A percentile compares a stretch with the other conserved stretches of the same genome.
These are phyloP conservation scores for Cystofilobasidium macerans DNA, from an alignment of 768 basidiomycete species.

Conservation along the genomic window DNA sequence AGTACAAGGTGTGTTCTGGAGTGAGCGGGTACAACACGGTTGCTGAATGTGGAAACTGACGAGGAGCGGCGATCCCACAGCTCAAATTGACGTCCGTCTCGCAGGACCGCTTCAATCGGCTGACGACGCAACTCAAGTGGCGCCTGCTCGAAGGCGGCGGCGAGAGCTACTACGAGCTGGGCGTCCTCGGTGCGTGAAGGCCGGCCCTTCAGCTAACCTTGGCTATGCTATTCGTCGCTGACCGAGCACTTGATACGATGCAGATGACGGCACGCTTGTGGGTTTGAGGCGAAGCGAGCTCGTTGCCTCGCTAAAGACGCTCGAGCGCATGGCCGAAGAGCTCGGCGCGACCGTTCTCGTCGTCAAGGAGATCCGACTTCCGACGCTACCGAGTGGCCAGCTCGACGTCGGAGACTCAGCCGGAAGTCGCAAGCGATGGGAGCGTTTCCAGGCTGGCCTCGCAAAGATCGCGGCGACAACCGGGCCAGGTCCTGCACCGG, in stretches of 20 bases:
- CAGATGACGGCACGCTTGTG: slow-evolving; percentile 76
- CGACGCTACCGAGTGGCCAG: not conserved
- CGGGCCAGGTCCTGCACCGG: too few relatives aligned
- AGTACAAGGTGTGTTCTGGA: slow-evolving; percentile 27
- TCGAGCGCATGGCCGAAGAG: slow-evolving; percentile 88
- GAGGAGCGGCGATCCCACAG: not conserved
- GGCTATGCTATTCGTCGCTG: not conserved
- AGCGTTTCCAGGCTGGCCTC: not conserved
- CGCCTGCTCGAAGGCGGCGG: slow-evolving; percentile 74
- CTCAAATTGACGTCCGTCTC: slow-evolving; percentile 23
- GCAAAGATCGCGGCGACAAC: not conserved
- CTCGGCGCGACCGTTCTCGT: slow-evolving; percentile 85
- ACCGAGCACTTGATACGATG: too few relatives aligned
- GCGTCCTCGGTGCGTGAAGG: slow-evolving; percentile 45
- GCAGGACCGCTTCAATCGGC: slow-evolving; percentile 42
- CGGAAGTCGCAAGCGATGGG: slow-evolving; percentile 19
- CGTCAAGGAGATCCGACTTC: slow-evolving; percentile 58
- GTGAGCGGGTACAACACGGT: not conserved
- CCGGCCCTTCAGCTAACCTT: not conserved
- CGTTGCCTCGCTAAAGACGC: slow-evolving; percentile 67
- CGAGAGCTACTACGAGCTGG: slow-evolving; percentile 66
- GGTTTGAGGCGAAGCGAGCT: slow-evolving; percentile 63
- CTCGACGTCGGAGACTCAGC: slow-evolving; percentile 9
- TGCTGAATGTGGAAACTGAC: not conserved
- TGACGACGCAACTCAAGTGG: slow-evolving; percentile 95